Evolutionary conservation across 306 rosid genomes (phyloP).

Genomic region (Gastrolobium bilobum): DNA sequence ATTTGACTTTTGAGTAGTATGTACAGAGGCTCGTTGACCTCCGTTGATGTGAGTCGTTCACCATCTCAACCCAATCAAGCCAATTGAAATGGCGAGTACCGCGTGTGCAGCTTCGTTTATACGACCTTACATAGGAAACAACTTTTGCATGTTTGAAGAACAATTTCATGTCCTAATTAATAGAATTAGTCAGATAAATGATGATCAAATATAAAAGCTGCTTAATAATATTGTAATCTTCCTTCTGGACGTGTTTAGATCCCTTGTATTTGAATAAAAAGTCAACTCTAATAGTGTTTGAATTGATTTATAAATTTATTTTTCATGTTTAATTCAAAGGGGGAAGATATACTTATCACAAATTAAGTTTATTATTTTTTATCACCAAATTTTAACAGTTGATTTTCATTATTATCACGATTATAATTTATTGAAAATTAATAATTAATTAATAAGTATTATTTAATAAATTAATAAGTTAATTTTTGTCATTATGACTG

Average conservation of each 20-base stretch:
- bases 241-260: not conserved
- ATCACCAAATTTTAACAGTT: too few relatives aligned
- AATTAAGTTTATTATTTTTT: not conserved
- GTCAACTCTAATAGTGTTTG: not conserved
- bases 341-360: not conserved
- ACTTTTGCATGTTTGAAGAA: slow-evolving; percentile 28
- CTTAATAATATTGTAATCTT: not conserved
- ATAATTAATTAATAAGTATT: too few relatives aligned
- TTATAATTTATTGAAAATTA: too few relatives aligned
- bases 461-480: too few relatives aligned
- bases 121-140: not conserved
- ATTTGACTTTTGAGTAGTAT: slow-evolving; percentile 8
- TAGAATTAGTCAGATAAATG: too few relatives aligned
- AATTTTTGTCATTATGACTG: too few relatives aligned
- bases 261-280: slow-evolving; percentile 34
- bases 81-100: not conserved
- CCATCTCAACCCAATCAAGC: not conserved
- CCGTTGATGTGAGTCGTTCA: not conserved
- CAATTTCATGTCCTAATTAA: not conserved
- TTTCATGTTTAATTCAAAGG: too few relatives aligned
- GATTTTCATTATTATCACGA: too few relatives aligned
- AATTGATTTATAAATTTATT: too few relatives aligned
- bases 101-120: not conserved
- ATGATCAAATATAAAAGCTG: too few relatives aligned
- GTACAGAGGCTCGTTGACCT: not conserved